Evolutionary conservation across 495 filamentous ascomycete species (phyloP).

Genomic region (Acidiella bohemica): DNA sequence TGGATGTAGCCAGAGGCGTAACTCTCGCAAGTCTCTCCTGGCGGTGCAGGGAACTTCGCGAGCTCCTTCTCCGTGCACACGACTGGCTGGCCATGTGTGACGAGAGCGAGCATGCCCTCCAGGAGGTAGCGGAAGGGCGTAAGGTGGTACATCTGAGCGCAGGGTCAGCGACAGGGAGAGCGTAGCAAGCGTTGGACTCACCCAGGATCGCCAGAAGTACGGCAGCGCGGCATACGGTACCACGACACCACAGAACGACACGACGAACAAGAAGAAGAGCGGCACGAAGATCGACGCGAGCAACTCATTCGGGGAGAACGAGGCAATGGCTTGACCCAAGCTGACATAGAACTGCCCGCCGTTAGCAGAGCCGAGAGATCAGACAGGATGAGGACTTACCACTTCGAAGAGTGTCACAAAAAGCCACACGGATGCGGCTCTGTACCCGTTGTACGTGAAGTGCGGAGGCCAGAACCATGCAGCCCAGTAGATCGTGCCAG

Average conservation of each 20-base stretch:
- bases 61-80: slow-evolving; percentile 36
- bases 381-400: neutral
- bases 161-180: too few species aligned
- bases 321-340: slow-evolving; percentile 64
- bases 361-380: neutral
- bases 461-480: slow-evolving; percentile 39
- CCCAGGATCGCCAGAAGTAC: too few species aligned
- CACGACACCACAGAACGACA: slow-evolving; percentile 51
- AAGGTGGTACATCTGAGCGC: slow-evolving; percentile 42
- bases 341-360: slow-evolving; percentile 43
- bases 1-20: slow-evolving; percentile 31
- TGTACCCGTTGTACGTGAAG: slow-evolving; percentile 31
- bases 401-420: slow-evolving; percentile 51
- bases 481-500: slow-evolving; percentile 43
- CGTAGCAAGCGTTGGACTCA: too few species aligned
- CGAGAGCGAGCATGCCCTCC: slow-evolving; percentile 35
- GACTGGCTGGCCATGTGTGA: slow-evolving; percentile 36
- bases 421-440: slow-evolving; percentile 41
- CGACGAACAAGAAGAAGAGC: slow-evolving; percentile 45
- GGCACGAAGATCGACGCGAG: slow-evolving; percentile 47
- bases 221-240: slow-evolving; percentile 35
- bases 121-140: slow-evolving; percentile 46
- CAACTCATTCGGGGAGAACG: slow-evolving; percentile 57
- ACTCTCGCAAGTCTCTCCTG: slow-evolving; percentile 35
- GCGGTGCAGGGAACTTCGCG: slow-evolving; percentile 39